Conservation (phyloP, 2,329 filamentous ascomycete species). For the Ceratocystis variospora region DNA sequence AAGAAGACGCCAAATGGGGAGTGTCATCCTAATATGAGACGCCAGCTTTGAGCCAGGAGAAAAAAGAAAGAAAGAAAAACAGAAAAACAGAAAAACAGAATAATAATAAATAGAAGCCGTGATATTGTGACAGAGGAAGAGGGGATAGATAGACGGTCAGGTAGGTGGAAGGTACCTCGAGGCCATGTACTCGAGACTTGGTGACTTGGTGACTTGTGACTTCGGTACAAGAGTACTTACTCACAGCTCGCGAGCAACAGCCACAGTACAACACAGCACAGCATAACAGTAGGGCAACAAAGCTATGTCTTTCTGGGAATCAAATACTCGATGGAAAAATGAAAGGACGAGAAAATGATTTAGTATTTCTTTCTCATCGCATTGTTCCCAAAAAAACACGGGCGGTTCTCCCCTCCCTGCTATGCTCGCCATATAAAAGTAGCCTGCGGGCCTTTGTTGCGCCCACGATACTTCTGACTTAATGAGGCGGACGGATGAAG, state of each 20-base stretch:
- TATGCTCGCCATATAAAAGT: background rate
- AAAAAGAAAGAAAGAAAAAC: too few relatives aligned
- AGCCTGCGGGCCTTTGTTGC: background rate
- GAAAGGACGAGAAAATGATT: background rate
- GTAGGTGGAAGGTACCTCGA: background rate
- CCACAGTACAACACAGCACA: background rate
- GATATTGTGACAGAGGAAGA: background rate
- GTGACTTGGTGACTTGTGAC: constrained; percentile 2
- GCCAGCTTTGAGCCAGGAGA: too few relatives aligned
- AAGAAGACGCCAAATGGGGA: background rate
- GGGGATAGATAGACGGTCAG: background rate
- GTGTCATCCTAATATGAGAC: background rate
- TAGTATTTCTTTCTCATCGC: background rate
- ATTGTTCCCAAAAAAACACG: background rate
- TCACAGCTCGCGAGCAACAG: background rate
- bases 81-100: background rate
- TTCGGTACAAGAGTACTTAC: constrained; percentile 4
- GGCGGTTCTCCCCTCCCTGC: background rate
- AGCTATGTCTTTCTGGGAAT: background rate
- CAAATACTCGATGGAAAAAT: background rate
- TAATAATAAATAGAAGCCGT: background rate
- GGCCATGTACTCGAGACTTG: constrained; percentile 4
- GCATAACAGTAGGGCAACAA: background rate
- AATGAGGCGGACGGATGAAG: background rate
- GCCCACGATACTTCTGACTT: background rate